Base-by-base conservation (phyloP, 352 stramenopile genomes). In the Thraustochytrium striatum region DNA sequence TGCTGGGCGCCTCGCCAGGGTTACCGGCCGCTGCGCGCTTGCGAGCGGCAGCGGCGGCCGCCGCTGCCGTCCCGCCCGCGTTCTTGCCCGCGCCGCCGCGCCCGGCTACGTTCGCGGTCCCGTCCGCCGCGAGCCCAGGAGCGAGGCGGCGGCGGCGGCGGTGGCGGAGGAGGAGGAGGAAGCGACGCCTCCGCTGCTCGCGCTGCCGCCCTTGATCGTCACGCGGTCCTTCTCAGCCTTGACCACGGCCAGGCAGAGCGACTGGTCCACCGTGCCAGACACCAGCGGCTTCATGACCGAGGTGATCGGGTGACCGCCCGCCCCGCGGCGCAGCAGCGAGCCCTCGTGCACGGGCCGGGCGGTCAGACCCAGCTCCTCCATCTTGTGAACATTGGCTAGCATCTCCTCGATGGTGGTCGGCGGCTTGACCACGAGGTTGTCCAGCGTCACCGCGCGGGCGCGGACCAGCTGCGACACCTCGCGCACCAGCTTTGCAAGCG, bases 321-420 rank as follows among this genome's bases (percentile, higher is more conserved):
- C 30, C 19, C 25, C 32, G 2, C 30, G 32, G 41, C 52, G 65
- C 44, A 30, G 21, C 5, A 61, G 44, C 39, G 65, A 75, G 30
- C 30, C 32, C 0, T 9, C 41, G 1, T 30, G 30, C 41, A 75
- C 65, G 0, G 65, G 65, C 13, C 43, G 30, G 25, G 43, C n/a
- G 19, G 65, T 16, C 8, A 75, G 39, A 25, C 47, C 47, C 47
- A 55, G 47, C 16, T 55, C 47, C 16, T 21, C 47, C 47, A 55
- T 55, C 47, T 55, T 55, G 16, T 72, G 41, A 21, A 75, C 65
- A 25, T 75, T 75, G 32, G n/a, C 50, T 19, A 75, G 44, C 65
- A 75, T 75, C 65, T 75, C 65, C 30, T 75, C 65, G 39, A 75
- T 75, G 16, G 65, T 75, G 16, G 65, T 75, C 0, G 65, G 65